Evolutionary conservation across 2,329 filamentous ascomycete species (phyloP).

Genomic region (Allantophomopsis lycopodina): DNA sequence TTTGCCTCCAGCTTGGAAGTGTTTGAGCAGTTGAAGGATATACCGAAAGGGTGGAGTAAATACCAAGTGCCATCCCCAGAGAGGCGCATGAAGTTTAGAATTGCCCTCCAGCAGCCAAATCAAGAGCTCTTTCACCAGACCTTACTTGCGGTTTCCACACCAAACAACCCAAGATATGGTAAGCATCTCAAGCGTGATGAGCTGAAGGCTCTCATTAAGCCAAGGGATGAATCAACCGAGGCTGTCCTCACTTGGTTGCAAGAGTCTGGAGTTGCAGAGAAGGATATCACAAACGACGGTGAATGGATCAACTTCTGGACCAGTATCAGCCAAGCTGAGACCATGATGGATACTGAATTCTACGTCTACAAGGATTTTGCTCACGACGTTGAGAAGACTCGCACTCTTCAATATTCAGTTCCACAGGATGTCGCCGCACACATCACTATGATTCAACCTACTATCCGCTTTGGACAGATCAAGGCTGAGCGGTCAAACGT

Average conservation of each 20-base stretch:
- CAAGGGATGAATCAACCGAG: constrained; percentile 20
- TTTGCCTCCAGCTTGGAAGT: constrained; percentile 1
- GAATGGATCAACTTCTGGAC: constrained; percentile 12
- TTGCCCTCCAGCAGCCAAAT: constrained; percentile 2
- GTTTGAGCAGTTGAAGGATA: constrained; percentile 1
- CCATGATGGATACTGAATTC: constrained; percentile 23
- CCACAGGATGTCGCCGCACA: constrained; percentile 19
- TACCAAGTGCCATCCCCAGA: constrained; percentile 1
- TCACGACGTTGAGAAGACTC: constrained; percentile 17
- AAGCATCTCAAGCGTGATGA: constrained; percentile 29
- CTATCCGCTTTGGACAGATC: constrained; percentile 20
- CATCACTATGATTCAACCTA: constrained; percentile 25
- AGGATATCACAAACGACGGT: constrained; percentile 20
- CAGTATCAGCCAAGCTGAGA: constrained; percentile 20
- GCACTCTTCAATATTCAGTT: constrained; percentile 25
- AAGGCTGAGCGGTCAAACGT: not conserved
- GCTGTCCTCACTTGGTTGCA: constrained; percentile 29
- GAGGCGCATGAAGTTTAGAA: not conserved
- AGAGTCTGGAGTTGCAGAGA: constrained; percentile 19
- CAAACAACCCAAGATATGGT: constrained; percentile 30
- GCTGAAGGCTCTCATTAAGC: constrained; percentile 26
- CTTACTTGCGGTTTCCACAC: constrained; percentile 16
- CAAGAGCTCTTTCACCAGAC: constrained; percentile 3
- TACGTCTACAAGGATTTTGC: constrained; percentile 20
- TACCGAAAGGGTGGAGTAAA: constrained; percentile 2